phyloP scores from a whole-genome alignment of 495 filamentous ascomycete species.

The Chaetomium tenue region DNA sequence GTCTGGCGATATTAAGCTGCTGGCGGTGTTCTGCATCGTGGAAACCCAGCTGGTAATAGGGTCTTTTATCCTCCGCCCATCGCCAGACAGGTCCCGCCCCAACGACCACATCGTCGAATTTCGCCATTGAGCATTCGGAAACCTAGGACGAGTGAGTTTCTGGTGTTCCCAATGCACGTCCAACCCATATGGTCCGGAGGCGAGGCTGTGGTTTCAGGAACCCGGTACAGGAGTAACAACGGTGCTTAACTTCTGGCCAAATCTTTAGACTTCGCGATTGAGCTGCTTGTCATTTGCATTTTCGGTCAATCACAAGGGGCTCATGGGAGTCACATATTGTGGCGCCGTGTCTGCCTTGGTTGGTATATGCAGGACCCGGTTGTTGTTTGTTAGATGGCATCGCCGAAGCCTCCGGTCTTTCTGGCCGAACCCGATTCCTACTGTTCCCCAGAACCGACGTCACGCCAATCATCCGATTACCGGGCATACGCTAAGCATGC shows the following conservation, averaged over 20 bases:
- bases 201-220: not conserved
- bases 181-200: not conserved
- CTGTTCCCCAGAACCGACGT: not conserved
- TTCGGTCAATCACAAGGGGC: not conserved
- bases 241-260: not conserved
- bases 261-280: conserved; percentile 14
- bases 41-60: not conserved
- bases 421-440: not conserved
- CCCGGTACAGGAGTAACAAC: not conserved
- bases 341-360: not conserved
- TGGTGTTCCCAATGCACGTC: not conserved
- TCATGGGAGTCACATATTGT: not conserved
- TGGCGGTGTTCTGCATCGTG: not conserved
- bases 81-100: too few relatives aligned
- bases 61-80: not conserved
- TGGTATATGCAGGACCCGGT: not conserved
- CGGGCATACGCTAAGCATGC: not conserved
- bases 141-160: not conserved
- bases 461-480: not conserved
- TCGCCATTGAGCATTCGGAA: conserved; percentile 17
- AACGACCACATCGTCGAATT: not conserved
- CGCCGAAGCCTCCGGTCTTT: not conserved
- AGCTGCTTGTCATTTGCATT: not conserved
- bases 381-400: not conserved
- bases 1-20: not conserved